A percentile compares a stretch with the other conserved stretches of the same genome.
These are phyloP conservation scores for Platanus orientalis DNA, from an alignment of 164 flowering plant genomes.

Conservation along the genomic window DNA sequence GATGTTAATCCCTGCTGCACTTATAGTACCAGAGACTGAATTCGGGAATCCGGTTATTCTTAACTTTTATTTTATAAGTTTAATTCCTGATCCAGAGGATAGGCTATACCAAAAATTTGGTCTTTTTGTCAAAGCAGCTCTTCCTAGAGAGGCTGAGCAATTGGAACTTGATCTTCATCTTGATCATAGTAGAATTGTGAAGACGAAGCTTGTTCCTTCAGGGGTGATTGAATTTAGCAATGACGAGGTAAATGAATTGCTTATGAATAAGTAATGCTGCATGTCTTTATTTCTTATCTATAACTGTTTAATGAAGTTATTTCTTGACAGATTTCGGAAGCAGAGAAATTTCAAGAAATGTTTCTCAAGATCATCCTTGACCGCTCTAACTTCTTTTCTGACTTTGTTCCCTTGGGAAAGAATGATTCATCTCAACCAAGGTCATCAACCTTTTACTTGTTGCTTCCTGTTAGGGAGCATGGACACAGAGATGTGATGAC, in stretches of 20 bases:
- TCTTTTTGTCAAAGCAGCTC: slow-evolving; percentile 62
- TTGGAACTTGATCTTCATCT: slow-evolving; percentile 84
- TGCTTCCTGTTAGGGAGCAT: slow-evolving; percentile 62
- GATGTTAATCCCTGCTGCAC: slow-evolving; percentile 69
- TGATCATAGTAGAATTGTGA: slow-evolving; percentile 73
- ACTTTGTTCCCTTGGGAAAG: slow-evolving; percentile 55
- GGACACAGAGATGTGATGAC: slow-evolving; percentile 19
- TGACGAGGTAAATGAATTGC: slow-evolving; percentile 47
- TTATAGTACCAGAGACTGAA: slow-evolving; percentile 51
- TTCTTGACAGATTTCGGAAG: slow-evolving; percentile 53
- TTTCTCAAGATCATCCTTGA: slow-evolving; percentile 78
- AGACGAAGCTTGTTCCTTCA: slow-evolving; percentile 47
- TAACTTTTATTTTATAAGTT: slow-evolving; percentile 46
- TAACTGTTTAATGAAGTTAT: neutral
- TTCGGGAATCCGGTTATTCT: slow-evolving; percentile 33
- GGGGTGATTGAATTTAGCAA: slow-evolving; percentile 48
- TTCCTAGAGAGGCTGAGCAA: slow-evolving; percentile 68
- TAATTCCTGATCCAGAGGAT: slow-evolving; percentile 66
- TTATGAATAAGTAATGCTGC: neutral
- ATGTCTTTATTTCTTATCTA: neutral
- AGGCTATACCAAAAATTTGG: slow-evolving; percentile 67
- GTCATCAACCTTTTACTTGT: slow-evolving; percentile 54
- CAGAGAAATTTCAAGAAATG: slow-evolving; percentile 74
- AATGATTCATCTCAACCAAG: slow-evolving; percentile 21
- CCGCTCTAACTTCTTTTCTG: slow-evolving; percentile 46